These are phyloP conservation scores for Phialophora macrospora DNA, from an alignment of 2,329 filamentous ascomycete genomes.

Conservation along the genomic window DNA sequence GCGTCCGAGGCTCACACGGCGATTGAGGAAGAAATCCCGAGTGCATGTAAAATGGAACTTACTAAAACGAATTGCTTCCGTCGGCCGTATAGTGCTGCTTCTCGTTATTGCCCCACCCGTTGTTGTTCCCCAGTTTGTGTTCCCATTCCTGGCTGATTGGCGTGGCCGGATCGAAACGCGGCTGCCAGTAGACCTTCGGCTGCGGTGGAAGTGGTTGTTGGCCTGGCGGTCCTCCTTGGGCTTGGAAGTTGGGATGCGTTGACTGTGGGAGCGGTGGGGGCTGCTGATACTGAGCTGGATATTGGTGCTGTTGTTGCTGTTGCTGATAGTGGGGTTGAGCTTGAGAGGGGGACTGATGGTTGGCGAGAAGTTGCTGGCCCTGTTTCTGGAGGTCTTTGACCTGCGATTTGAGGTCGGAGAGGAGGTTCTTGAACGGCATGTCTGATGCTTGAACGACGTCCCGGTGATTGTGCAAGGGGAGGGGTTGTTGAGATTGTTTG, in stretches of 20 bases:
- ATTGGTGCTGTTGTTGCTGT: constrained; percentile 6
- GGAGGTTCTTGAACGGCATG: constrained; percentile 34
- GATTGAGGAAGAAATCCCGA: too few species aligned
- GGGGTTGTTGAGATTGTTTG: not conserved
- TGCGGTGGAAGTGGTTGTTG: constrained; percentile 15
- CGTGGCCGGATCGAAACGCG: constrained; percentile 31
- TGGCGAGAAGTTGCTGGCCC: constrained; percentile 26
- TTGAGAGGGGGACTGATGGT: constrained; percentile 12
- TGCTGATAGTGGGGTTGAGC: constrained; percentile 22
- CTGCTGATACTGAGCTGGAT: constrained; percentile 7
- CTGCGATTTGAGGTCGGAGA: constrained; percentile 28
- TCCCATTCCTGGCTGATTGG: constrained; percentile 36
- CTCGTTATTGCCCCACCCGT: constrained; percentile 40
- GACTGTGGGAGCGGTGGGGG: constrained; percentile 30
- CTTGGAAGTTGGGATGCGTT: constrained; percentile 22
- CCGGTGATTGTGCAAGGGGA: too few species aligned
- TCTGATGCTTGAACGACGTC: not conserved
- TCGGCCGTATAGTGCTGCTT: constrained; percentile 37
- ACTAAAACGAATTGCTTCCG: constrained; percentile 35
- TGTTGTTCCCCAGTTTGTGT: constrained; percentile 38
- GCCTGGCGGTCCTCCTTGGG: constrained; percentile 9
- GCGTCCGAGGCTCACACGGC: too few species aligned
- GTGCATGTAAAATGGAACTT: constrained; percentile 12
- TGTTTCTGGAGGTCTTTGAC: constrained; percentile 33
- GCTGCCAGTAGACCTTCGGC: constrained; percentile 35